Conservation (phyloP, 345 rosid species). For the Crucihimalaya himalaica region DNA sequence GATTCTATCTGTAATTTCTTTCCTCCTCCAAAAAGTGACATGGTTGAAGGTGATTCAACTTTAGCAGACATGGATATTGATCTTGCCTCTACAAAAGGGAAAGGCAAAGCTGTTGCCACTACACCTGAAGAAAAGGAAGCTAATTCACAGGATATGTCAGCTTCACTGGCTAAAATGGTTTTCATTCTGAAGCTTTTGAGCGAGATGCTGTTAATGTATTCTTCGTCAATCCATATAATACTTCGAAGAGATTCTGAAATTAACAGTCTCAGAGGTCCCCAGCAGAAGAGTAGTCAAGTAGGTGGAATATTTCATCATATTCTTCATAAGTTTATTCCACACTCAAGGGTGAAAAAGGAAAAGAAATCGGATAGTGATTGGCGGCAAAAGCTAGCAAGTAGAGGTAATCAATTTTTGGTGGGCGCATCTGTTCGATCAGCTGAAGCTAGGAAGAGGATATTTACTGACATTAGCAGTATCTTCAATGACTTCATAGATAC, state of each 20-base stretch:
- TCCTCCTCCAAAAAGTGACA: slow-evolving; percentile 65
- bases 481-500: slow-evolving; percentile 71
- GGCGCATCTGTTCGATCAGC: slow-evolving; percentile 87
- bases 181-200: slow-evolving; percentile 89
- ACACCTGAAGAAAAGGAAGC: slow-evolving; percentile 58
- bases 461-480: slow-evolving; percentile 66
- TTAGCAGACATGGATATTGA: slow-evolving; percentile 90
- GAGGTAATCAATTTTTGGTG: slow-evolving; percentile 85
- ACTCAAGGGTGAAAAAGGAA: slow-evolving; percentile 65
- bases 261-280: slow-evolving; percentile 55
- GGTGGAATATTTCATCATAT: slow-evolving; percentile 84
- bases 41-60: slow-evolving; percentile 45
- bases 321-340: slow-evolving; percentile 73
- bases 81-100: slow-evolving; percentile 69
- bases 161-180: slow-evolving; percentile 79
- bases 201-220: slow-evolving; percentile 81
- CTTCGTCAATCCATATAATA: slow-evolving; percentile 78
- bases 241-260: slow-evolving; percentile 81
- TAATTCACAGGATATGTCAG: slow-evolving; percentile 62
- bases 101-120: slow-evolving; percentile 84
- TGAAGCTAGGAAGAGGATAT: slow-evolving; percentile 86
- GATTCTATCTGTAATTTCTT: slow-evolving; percentile 64
- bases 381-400: slow-evolving; percentile 79
- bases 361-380: slow-evolving; percentile 80
- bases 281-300: slow-evolving; percentile 49